These are phyloP conservation scores for Fusarium penzigii DNA, from an alignment of 2,329 filamentous ascomycete species.

Conservation along the genomic window DNA sequence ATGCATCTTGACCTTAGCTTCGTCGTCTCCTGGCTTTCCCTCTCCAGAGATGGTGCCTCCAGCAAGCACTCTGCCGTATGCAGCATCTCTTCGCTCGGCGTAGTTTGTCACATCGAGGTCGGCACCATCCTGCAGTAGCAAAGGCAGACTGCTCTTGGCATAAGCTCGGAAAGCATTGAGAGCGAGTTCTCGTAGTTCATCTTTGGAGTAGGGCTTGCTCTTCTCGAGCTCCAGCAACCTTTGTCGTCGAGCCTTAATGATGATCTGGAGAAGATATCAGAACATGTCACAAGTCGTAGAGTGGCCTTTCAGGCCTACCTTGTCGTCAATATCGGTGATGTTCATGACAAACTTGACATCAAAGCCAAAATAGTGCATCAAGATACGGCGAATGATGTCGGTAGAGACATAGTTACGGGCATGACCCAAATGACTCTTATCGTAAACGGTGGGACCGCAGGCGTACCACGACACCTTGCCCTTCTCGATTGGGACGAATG, in stretches of 20 bases:
- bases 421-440: constrained; percentile 80
- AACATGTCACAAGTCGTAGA: constrained; percentile 8
- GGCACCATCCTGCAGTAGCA: constrained; percentile 46
- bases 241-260: constrained; percentile 70
- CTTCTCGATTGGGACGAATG: constrained; percentile 71
- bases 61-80: constrained; percentile 55
- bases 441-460: constrained; percentile 85
- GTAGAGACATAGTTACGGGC: constrained; percentile 89
- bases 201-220: constrained; percentile 62
- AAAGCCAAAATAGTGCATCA: constrained; percentile 81
- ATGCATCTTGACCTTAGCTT: constrained; percentile 91
- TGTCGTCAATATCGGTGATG: constrained; percentile 82
- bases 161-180: constrained; percentile 57
- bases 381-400: constrained; percentile 81
- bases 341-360: constrained; percentile 90
- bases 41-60: constrained; percentile 58
- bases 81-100: constrained; percentile 47
- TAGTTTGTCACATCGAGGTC: constrained; percentile 54
- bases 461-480: constrained; percentile 82
- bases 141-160: constrained; percentile 54
- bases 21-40: constrained; percentile 69
- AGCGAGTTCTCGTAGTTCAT: constrained; percentile 49
- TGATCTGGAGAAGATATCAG: constrained; percentile 45
- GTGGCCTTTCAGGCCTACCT: constrained; percentile 44
- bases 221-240: constrained; percentile 77